A percentile compares a stretch with the other conserved stretches of the same genome.
Conservation (phyloP, 306 rosid genomes). For the Glycyrrhiza uralensis region DNA sequence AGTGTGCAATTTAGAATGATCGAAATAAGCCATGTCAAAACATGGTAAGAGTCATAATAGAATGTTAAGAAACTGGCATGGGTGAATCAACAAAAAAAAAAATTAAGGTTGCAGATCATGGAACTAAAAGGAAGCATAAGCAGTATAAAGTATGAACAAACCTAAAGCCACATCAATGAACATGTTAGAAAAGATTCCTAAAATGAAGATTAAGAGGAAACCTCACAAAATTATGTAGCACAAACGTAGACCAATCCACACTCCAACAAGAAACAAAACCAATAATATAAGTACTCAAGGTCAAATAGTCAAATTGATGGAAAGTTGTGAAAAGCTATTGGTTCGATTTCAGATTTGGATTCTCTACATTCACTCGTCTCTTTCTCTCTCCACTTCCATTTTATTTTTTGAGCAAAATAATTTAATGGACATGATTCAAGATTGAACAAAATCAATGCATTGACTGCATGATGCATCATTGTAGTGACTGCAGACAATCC, state of each 20-base stretch:
- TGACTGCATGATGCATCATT: no score
- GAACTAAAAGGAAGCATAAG: no score
- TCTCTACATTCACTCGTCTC: no score
- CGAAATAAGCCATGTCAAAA: background rate
- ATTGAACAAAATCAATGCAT: no score
- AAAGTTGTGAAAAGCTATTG: background rate
- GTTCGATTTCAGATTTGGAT: no score
- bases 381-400: no score
- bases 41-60: background rate
- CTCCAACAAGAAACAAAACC: background rate
- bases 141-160: no score
- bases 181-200: no score
- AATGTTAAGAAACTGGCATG: background rate
- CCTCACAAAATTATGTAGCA: background rate
- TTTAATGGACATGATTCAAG: no score
- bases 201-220: background rate
- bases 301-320: slow-evolving; percentile 3
- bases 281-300: background rate
- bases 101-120: background rate
- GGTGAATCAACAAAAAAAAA: background rate
- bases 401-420: no score
- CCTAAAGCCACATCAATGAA: no score
- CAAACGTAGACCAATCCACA: background rate
- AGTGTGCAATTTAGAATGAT: background rate
- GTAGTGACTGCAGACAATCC: no score